Base-by-base conservation (phyloP, 2,329 filamentous ascomycete genomes). In the Blastomyces parvus region DNA sequence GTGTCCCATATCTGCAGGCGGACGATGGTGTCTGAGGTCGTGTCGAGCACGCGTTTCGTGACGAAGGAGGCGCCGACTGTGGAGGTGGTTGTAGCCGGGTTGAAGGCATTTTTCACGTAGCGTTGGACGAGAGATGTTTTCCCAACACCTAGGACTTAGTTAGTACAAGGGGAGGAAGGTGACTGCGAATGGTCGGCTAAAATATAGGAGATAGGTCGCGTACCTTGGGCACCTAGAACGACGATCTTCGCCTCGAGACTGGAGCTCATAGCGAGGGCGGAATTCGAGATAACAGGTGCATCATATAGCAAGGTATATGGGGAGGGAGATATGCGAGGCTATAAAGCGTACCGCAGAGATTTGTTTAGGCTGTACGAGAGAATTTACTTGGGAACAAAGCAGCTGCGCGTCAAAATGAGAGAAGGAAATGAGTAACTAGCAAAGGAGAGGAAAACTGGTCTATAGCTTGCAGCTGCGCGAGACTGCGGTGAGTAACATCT, bases 1-100 rank as follows among this genome's bases (percentile, higher is more conserved):
- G 92, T 97, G 74, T 97, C 92, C 92, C 92, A 97, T 69, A 97
- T 95, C 73, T 97, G 92, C 46, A 97, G 81, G n/a, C 92, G 86
- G 44, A 97, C 91, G 30, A 89, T 82, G 1, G 91, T 94, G 70
- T 93, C 90, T 27, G 88, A 90, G 73, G 96, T 90, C 66, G 85
- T 86, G 76, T 97, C 92, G 68, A 89, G 82, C 65, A 91, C 87
- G 71, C 87, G 85, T 77, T 91, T 91, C 53, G 89, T 89, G 73
- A 91, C 81, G 75, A 91, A 91, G 72, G 86, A 89, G 36, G 89
- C 89, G 73, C 89, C 89, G 64, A 92, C 86, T n/a, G 89, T 92
- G 5, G 86, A 88, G 62, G 77, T 73, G 65, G 77, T 75, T 52
- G 72, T 70, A 38, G 76, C 69, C n/a, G 77, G 73, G 63, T 72